A percentile compares a stretch with the other conserved stretches of the same genome.
Conservation (phyloP, 2,329 filamentous ascomycete species). For the Diaporthe caulivora region DNA sequence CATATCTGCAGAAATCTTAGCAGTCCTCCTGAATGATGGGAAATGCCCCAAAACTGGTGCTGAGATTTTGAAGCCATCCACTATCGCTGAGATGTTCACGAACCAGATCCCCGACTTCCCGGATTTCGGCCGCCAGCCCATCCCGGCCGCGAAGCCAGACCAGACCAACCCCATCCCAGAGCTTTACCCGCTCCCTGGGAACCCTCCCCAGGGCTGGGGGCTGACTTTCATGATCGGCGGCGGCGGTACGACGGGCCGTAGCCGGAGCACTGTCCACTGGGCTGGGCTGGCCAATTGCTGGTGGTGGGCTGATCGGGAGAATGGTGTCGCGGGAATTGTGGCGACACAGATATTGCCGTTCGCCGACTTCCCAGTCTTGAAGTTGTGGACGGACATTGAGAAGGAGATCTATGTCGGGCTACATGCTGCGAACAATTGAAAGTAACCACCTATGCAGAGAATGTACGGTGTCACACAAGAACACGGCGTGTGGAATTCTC, state of each 20-base stretch:
- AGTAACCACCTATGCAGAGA: not conserved
- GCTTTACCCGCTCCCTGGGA: constrained; percentile 56
- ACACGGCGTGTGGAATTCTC: no score
- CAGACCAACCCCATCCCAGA: constrained; percentile 60
- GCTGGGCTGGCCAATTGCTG: constrained; percentile 67
- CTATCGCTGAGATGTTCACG: constrained; percentile 70
- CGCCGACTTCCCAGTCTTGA: constrained; percentile 51
- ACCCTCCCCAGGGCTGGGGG: constrained; percentile 72
- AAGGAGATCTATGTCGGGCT: constrained; percentile 46
- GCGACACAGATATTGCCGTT: constrained; percentile 61
- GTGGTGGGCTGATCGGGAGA: constrained; percentile 71
- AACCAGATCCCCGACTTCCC: constrained; percentile 70
- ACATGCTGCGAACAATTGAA: not conserved
- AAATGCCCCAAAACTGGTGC: constrained; percentile 65
- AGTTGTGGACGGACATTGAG: constrained; percentile 52
- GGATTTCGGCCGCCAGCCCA: constrained; percentile 57
- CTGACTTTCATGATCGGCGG: constrained; percentile 65
- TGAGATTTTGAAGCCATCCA: constrained; percentile 64
- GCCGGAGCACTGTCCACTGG: constrained; percentile 63
- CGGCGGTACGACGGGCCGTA: constrained; percentile 61
- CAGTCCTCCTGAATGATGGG: constrained; percentile 71
- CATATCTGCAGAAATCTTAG: constrained; percentile 62
- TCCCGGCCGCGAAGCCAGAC: constrained; percentile 58
- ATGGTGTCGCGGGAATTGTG: constrained; percentile 63
- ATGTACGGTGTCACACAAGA: no score